Percentiles rank a stretch among this genome's conserved stretches.
Evolutionary conservation across 108 stramenopile genomes (phyloP).

Genomic region (Stephanodiscus triporus): DNA sequence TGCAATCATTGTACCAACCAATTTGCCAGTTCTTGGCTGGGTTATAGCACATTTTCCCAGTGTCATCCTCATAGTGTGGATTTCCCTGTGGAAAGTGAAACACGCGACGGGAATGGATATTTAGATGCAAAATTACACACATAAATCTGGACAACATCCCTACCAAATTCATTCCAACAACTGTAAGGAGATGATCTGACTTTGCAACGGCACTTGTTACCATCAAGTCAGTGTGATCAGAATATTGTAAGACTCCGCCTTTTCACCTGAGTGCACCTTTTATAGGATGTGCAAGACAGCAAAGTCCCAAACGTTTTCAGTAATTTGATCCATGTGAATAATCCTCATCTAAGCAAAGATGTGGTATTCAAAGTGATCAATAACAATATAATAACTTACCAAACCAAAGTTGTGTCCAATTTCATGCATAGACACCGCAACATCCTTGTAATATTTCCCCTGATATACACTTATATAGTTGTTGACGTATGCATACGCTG

Average conservation of each 20-base stretch:
- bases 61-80: slow-evolving; percentile 35
- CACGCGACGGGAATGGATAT: not conserved
- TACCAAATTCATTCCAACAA: too few species aligned
- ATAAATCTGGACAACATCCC: not conserved
- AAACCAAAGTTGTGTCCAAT: slow-evolving; percentile 14
- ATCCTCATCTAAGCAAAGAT: not conserved
- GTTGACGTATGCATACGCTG: slow-evolving; percentile 33
- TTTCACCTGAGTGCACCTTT: slow-evolving; percentile 39
- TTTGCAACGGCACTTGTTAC: slow-evolving; percentile 26
- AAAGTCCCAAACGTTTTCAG: not conserved
- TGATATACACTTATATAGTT: slow-evolving; percentile 23
- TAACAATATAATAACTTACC: not conserved
- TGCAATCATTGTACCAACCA: slow-evolving; percentile 35
- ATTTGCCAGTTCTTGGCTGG: slow-evolving; percentile 45
- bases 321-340: not conserved
- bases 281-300: not conserved
- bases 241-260: slow-evolving; percentile 26
- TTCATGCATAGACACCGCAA: slow-evolving; percentile 21
- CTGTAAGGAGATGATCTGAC: not conserved
- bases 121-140: not conserved
- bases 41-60: slow-evolving; percentile 51
- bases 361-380: not conserved
- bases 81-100: slow-evolving; percentile 27
- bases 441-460: slow-evolving; percentile 18
- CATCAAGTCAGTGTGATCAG: slow-evolving; percentile 38